phyloP scores from a whole-genome alignment of 352 stramenopile genomes.

The Pythium utonaiense region DNA sequence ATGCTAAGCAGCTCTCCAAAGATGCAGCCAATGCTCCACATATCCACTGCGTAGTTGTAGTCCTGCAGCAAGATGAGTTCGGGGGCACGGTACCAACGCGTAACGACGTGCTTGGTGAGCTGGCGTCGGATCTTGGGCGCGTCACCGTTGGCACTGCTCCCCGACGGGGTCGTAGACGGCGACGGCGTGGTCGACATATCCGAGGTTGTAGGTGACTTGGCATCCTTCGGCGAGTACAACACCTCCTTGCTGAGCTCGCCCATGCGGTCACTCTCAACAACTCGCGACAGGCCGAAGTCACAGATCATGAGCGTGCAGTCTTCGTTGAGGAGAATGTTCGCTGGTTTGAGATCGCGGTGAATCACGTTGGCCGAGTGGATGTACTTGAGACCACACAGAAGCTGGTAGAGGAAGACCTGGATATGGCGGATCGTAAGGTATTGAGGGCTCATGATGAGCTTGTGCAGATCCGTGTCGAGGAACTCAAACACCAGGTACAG shows the following conservation, averaged over 20 bases:
- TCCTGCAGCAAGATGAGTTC: conserved; percentile 96
- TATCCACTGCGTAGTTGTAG: conserved; percentile 97
- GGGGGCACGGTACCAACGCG: conserved; percentile 96
- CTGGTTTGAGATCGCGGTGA: conserved; percentile 87
- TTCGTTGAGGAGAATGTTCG: conserved; percentile 88
- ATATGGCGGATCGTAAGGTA: conserved; percentile 95
- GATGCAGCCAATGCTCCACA: conserved; percentile 98
- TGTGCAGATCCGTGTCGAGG: conserved; percentile 92
- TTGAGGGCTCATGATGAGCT: conserved; percentile 91
- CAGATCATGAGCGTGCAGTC: conserved; percentile 86
- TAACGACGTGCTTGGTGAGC: conserved; percentile 98
- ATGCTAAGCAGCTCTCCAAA: conserved; percentile 86
- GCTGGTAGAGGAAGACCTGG: conserved; percentile 96
- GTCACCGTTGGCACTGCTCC: conserved; percentile 28
- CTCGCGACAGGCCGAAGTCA: conserved; percentile 81
- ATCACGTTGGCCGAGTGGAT: conserved; percentile 92
- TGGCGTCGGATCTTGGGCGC: conserved; percentile 84
- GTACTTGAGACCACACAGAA: conserved; percentile 94
- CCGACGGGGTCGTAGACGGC: conserved; percentile 72
- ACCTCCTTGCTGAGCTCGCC: conserved; percentile 65
- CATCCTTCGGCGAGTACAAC: conserved; percentile 77
- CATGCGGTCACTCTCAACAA: conserved; percentile 75
- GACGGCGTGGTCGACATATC: conserved; percentile 59
- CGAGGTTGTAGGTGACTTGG: conserved; percentile 72
- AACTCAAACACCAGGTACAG: conserved; percentile 93